Conservation (phyloP, 192 early-diverging fungal species). For the Coemansia sp. region DNA sequence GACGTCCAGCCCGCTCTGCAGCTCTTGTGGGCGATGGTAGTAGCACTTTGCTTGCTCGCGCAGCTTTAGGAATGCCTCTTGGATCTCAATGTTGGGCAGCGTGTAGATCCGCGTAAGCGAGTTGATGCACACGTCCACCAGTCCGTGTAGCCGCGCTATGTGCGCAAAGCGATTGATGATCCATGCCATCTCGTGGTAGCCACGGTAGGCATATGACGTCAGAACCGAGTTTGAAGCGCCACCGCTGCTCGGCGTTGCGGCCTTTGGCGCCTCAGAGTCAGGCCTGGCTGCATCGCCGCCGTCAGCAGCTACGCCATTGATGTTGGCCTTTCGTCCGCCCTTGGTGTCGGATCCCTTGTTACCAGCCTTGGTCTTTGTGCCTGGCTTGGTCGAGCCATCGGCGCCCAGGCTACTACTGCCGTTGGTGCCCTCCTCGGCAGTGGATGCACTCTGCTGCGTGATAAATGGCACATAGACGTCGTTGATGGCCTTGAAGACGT, state of each 20-base stretch:
- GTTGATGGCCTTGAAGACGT: constrained; percentile 96
- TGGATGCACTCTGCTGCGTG: constrained; percentile 34
- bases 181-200: constrained; percentile 99
- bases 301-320: background rate
- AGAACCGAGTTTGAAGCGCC: constrained; percentile 27
- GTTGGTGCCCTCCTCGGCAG: constrained; percentile 12
- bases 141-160: constrained; percentile 91
- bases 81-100: constrained; percentile 99
- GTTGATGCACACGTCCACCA: constrained; percentile 90
- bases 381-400: background rate
- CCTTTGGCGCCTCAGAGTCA: constrained; percentile 10
- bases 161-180: constrained; percentile 99
- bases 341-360: constrained; percentile 54
- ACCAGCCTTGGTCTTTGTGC: constrained; percentile 31
- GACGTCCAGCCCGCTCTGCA: constrained; percentile 90
- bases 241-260: constrained; percentile 2
- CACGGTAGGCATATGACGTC: constrained; percentile 90
- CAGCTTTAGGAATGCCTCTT: constrained; percentile 96
- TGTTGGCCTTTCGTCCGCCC: constrained; percentile 31
- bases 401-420: background rate
- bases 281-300: constrained; percentile 17
- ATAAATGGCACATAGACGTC: constrained; percentile 88
- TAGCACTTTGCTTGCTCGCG: constrained; percentile 98
- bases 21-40: constrained; percentile 83
- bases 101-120: constrained; percentile 96